Evolutionary conservation across 2,329 filamentous ascomycete species (phyloP), one percentile per base, ranked within the genome.

Genomic region (Aspergillus glaucus): DNA sequence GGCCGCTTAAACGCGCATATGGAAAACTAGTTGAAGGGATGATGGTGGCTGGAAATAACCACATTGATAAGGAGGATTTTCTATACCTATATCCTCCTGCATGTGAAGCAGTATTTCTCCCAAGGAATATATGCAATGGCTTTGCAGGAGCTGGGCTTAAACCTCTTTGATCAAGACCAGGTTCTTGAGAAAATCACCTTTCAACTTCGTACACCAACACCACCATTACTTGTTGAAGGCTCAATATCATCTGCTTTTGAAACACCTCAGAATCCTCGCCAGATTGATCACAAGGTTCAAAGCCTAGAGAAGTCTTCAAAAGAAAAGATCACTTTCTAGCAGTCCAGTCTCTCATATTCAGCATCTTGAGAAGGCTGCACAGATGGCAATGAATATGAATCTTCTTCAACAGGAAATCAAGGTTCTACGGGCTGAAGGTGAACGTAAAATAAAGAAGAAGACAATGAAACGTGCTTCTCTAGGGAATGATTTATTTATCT

Each of bases 321-420:
- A 43, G 37, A 44, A 50, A 41, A 15, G 42, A 19, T 28, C 17
- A 15, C 41, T 50, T 36, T 50, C 44, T 50, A 50, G 49, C 28
- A 47, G 45, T 45, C 49, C 45, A 30, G 34, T 51, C n/a, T 43
- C 44, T 43, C 26, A 46, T 51, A 46, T 48, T 51, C 21, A 49
- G 40, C 34, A 46, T 36, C 44, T 51, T 51, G 41, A 44, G 36
- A 46, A 46, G 14, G 39, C n/a, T n/a, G n/a, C n/a, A n/a, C n/a
- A n/a, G n/a, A n/a, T n/a, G n/a, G n/a, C n/a, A n/a, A n/a, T n/a
- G n/a, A n/a, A n/a, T n/a, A n/a, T n/a, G n/a, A n/a, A n/a, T n/a
- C n/a, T n/a, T n/a, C 21, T 21, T 21, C 21, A 21, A 2, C 21
- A 21, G 4, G 21, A 21, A 21, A 21, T 21, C 21, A 21, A 4